Percentiles rank a stretch among this genome's conserved stretches.
Conservation (phyloP, 371 early-diverging fungal genomes). For the Rhizopus stolonifer region DNA sequence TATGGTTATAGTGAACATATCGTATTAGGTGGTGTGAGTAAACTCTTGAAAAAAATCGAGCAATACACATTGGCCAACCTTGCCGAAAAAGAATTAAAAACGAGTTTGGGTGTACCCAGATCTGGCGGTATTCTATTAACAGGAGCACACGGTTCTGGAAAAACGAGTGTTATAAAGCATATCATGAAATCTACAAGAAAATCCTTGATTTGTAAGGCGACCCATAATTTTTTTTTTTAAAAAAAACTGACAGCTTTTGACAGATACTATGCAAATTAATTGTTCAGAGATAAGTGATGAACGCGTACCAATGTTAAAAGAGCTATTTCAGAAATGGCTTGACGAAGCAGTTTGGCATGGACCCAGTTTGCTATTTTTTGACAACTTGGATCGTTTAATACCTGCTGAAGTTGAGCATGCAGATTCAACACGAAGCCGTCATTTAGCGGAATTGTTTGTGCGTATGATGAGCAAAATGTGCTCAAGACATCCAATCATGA, state of each 20-base stretch:
- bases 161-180: slow-evolving; percentile 67
- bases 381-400: slow-evolving; percentile 94
- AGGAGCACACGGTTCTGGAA: slow-evolving; percentile 88
- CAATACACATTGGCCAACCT: slow-evolving; percentile 56
- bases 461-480: slow-evolving; percentile 45
- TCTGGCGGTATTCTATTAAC: slow-evolving; percentile 78
- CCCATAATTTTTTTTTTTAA: too few species aligned
- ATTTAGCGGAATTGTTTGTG: slow-evolving; percentile 69
- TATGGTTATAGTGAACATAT: not conserved
- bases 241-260: not conserved
- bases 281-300: slow-evolving; percentile 70
- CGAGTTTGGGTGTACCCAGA: slow-evolving; percentile 52
- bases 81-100: slow-evolving; percentile 48
- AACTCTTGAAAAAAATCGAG: slow-evolving; percentile 40
- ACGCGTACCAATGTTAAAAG: slow-evolving; percentile 62
- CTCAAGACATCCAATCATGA: slow-evolving; percentile 51
- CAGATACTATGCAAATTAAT: slow-evolving; percentile 56
- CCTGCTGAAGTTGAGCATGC: slow-evolving; percentile 84
- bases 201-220: slow-evolving; percentile 55
- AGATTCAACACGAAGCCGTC: slow-evolving; percentile 68
- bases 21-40: slow-evolving; percentile 53
- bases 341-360: slow-evolving; percentile 74
- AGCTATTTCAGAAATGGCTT: slow-evolving; percentile 63
- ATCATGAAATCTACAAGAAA: slow-evolving; percentile 42
- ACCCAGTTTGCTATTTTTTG: slow-evolving; percentile 90